Percentiles rank a stretch among this genome's conserved stretches.
phyloP scores from a whole-genome alignment of 2,329 filamentous ascomycete species.

The Lasiodiplodia theobromae region DNA sequence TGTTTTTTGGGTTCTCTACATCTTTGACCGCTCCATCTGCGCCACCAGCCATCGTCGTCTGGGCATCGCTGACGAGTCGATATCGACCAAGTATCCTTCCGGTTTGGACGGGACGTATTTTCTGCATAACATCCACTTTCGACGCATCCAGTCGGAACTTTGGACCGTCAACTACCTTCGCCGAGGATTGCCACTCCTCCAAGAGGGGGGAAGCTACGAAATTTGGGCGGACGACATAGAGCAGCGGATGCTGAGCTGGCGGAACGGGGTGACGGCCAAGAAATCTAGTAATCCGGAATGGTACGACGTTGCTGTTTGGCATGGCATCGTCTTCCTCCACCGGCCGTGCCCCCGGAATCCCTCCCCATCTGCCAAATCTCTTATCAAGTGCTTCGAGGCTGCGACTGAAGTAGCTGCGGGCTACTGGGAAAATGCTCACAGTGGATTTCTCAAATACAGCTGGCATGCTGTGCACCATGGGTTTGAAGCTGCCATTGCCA shows the following conservation, averaged over 20 bases:
- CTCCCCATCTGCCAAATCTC: background rate
- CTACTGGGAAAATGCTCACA: conserved; percentile 23
- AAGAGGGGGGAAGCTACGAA: conserved; percentile 22
- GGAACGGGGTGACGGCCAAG: background rate
- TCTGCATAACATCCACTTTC: conserved; percentile 24
- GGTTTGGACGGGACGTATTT: conserved; percentile 25
- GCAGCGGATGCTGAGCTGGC: conserved; percentile 22
- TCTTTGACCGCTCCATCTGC: conserved; percentile 27
- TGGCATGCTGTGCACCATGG: conserved; percentile 29
- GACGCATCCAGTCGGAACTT: conserved; percentile 29
- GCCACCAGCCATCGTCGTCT: conserved; percentile 28
- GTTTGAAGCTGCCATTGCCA: conserved; percentile 28
- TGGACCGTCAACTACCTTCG: conserved; percentile 30
- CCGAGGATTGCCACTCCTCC: conserved; percentile 12
- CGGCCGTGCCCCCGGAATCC: conserved; percentile 26
- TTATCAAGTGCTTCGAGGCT: conserved; percentile 27
- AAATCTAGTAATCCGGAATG: conserved; percentile 12
- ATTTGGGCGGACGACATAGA: conserved; percentile 22
- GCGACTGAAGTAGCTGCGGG: conserved; percentile 23
- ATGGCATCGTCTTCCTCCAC: conserved; percentile 28
- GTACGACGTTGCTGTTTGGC: conserved; percentile 22
- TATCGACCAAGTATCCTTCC: conserved; percentile 27
- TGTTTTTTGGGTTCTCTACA: conserved; percentile 28
- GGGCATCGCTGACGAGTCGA: conserved; percentile 27
- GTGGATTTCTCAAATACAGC: conserved; percentile 25